phyloP scores from a whole-genome alignment of 2,329 filamentous ascomycete species.

The Salinomyces thailandicus region DNA sequence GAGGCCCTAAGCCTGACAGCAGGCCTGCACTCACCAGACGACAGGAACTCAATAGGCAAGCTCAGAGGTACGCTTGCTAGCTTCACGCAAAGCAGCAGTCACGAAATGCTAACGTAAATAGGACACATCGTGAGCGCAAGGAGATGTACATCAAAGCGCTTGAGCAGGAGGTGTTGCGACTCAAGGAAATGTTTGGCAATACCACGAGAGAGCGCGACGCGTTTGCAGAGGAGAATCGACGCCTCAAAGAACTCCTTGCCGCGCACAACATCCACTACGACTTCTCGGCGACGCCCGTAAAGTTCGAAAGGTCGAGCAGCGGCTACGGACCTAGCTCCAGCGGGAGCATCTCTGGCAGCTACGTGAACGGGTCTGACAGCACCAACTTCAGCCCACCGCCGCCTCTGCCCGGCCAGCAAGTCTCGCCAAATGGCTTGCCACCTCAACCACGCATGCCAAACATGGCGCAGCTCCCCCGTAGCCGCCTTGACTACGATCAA shows the following conservation, averaged over 20 bases:
- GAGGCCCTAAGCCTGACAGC: constrained; percentile 92
- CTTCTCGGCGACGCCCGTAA: constrained; percentile 27
- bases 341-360: constrained; percentile 54
- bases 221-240: constrained; percentile 66
- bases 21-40: constrained; percentile 85
- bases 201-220: constrained; percentile 66
- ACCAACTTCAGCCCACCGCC: constrained; percentile 39
- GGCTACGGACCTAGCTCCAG: constrained; percentile 37
- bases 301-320: constrained; percentile 25
- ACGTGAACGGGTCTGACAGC: constrained; percentile 37
- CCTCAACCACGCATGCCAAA: constrained; percentile 11
- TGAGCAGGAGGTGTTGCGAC: constrained; percentile 78
- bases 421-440: constrained; percentile 4
- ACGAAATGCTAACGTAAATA: constrained; percentile 32
- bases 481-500: constrained; percentile 62
- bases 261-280: constrained; percentile 51
- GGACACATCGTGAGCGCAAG: constrained; percentile 92
- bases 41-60: constrained; percentile 90
- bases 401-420: constrained; percentile 12
- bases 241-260: constrained; percentile 54
- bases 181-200: constrained; percentile 74
- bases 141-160: constrained; percentile 91
- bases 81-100: neutral
- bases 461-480: constrained; percentile 23
- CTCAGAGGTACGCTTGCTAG: constrained; percentile 60